These are phyloP conservation scores for Daedaleopsis sinensis DNA, from an alignment of 768 basidiomycete genomes.

Conservation along the genomic window DNA sequence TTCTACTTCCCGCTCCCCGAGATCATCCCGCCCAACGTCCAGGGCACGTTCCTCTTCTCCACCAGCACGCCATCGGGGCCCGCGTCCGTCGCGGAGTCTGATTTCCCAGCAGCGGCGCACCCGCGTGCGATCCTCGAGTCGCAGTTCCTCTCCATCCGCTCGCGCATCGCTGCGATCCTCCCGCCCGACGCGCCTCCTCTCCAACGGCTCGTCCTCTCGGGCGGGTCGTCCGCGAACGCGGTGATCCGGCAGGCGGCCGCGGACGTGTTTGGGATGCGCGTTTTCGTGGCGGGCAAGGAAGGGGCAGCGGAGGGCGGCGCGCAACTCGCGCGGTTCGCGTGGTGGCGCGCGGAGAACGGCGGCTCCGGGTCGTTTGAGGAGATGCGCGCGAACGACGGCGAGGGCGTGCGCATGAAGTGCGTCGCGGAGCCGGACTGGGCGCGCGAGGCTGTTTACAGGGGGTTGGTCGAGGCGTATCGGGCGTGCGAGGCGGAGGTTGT, in stretches of 20 bases:
- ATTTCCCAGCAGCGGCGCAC: conserved; percentile 51
- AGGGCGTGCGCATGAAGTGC: conserved; percentile 55
- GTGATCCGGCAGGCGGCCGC: conserved; percentile 76
- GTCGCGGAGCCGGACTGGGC: conserved; percentile 61
- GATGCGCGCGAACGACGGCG: conserved; percentile 54
- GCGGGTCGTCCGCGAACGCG: conserved; percentile 76
- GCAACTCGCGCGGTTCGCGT: conserved; percentile 69
- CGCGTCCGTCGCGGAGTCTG: conserved; percentile 22
- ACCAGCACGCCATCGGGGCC: conserved; percentile 27
- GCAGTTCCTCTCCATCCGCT: conserved; percentile 80
- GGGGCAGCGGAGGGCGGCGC: conserved; percentile 76
- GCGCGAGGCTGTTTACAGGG: conserved; percentile 52
- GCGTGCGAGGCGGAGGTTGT: conserved; percentile 59
- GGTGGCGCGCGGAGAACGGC: conserved; percentile 56
- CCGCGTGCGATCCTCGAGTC: conserved; percentile 83
- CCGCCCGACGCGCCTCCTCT: conserved; percentile 57
- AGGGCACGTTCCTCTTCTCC: conserved; percentile 71
- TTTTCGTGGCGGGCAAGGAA: conserved; percentile 70
- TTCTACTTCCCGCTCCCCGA: conserved; percentile 86
- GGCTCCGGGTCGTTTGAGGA: conserved; percentile 61
- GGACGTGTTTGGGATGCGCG: conserved; percentile 77
- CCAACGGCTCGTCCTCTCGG: conserved; percentile 73
- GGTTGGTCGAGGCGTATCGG: conserved; percentile 54
- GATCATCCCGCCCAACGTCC: conserved; percentile 81
- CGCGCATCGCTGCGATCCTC: conserved; percentile 69